Evolutionary conservation across 805 yeast species (phyloP), one percentile per base, ranked within the genome.

Genomic region (Wickerhamiella domercqiae): DNA sequence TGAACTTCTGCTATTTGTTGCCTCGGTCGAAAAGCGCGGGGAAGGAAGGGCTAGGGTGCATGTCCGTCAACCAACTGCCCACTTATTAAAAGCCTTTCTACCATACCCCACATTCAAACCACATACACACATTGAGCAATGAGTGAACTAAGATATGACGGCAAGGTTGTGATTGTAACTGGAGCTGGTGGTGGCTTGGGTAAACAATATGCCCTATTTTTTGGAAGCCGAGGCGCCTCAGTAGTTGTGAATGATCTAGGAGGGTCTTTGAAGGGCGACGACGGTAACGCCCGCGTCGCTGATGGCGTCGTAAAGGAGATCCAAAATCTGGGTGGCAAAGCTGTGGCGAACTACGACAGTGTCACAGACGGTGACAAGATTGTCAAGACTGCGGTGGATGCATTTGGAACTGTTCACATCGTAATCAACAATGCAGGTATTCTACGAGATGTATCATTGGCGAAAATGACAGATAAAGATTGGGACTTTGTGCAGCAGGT

Each of bases 121-220:
- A n/a, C n/a, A n/a, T n/a, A n/a, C n/a, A n/a, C n/a, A n/a, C n/a
- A n/a, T n/a, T n/a, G n/a, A n/a, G n/a, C n/a, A n/a, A 47, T 45
- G 48, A 32, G 41, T 16, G 43, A 45, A 9, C 54, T 76, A 19
- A 53, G 65, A 26, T 82, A 77, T 53, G 78, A 81, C 51, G 83
- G 75, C 50, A 77, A 79, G 57, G 96, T 87, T 32, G 96, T 87
- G 24, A 74, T 87, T 40, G 75, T 87, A 55, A 87, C 96, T 35
- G 98, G 98, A 24, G 90, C 96, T 34, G 98, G 98, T 46, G 97
- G 96, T 48, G 98, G 97, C 15, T 69, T 87, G 32, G 98, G 98
- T 18, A 79, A 70, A 51, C 74, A 74, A 35, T 87, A 87, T 59
- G 93, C 95, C 4, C 62, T 83, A 22, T 83, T 78, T 49, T 87